Base-by-base conservation (phyloP, 805 yeast genomes). In the Isabelozyma gotoi region DNA sequence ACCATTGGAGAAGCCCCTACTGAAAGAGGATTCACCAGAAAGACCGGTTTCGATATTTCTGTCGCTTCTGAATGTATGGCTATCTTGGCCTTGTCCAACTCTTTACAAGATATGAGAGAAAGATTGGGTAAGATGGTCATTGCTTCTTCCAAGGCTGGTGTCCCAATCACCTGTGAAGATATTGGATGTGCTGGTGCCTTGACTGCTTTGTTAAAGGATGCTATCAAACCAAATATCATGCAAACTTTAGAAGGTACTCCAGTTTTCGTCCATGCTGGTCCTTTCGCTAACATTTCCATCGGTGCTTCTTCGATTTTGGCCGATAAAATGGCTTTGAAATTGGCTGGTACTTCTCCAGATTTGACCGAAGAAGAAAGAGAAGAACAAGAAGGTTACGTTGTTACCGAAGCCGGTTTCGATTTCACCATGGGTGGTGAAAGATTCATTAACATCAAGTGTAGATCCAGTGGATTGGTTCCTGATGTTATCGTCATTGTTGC, bases 391-490 rank as follows among this genome's bases (percentile, higher is more conserved):
- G 94, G 95, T 48, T 86, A 79, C 55, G 95, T 86, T 48, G 85
- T 86, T 42, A 86, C 95, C 38, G 95, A 86, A 65, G 95, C 95
- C 15, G 95, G 95, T 49, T 86, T 86, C 68, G 95, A 86, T 66
- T 86, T 86, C 74, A 86, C 94, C 40, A 86, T 86, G 95, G 95
- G 95, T 61, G 95, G 95, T 64, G 95, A 86, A 71, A 74, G 95
- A 68, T 86, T 86, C 66, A 74, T 84, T 64, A 85, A 86, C 67
- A 86, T 86, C 69, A 86, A 86, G 65, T 84, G 91, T 63, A 78
- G 94, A 61, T 77, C 90, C 7, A 81, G 88, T n/a, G 94, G 92
- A 7, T 72, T 85, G 49, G 74, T 73, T 21, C 95, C 95, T 15
- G 88, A 86, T 62, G 82, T 80, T 37, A 85, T 86, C 50, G 88